These are phyloP conservation scores for Coemansia sp. DNA, from an alignment of 192 early-diverging fungal genomes.

Conservation along the genomic window DNA sequence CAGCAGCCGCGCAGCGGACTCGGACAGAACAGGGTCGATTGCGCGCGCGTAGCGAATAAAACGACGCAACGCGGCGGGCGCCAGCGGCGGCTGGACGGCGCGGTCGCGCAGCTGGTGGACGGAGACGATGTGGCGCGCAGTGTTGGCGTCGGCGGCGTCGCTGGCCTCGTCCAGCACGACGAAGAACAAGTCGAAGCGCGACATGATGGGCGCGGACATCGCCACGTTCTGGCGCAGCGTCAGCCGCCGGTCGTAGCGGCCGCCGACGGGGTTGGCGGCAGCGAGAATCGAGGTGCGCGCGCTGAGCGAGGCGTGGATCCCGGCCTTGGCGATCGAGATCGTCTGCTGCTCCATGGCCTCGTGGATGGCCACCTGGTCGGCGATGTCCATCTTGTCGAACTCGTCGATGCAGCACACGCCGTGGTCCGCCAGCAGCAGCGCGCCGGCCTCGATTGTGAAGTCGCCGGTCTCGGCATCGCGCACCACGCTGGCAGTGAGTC, in stretches of 20 bases:
- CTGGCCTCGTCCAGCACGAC: constrained; percentile 94
- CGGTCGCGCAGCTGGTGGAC: constrained; percentile 74
- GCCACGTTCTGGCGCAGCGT: constrained; percentile 95
- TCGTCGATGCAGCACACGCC: constrained; percentile 99
- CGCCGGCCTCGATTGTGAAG: constrained; percentile 96
- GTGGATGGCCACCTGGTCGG: constrained; percentile 99
- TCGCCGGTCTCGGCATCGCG: constrained; percentile 98
- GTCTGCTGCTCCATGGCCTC: constrained; percentile 99
- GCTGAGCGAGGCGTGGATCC: constrained; percentile 93
- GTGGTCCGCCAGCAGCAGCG: constrained; percentile 96
- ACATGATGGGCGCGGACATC: constrained; percentile 98
- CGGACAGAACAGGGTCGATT: constrained; percentile 75
- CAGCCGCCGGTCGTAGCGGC: constrained; percentile 93
- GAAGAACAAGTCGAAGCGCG: constrained; percentile 98
- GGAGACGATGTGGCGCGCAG: constrained; percentile 88
- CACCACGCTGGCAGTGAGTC: constrained; percentile 91
- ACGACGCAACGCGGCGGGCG: constrained; percentile 71
- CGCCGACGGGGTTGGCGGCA: constrained; percentile 94
- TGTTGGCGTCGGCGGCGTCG: constrained; percentile 81
- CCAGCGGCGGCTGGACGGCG: constrained; percentile 71
- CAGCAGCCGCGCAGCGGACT: constrained; percentile 74
- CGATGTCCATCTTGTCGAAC: constrained; percentile 98
- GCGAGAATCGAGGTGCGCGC: constrained; percentile 94
- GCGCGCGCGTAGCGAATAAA: constrained; percentile 91
- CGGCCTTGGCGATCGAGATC: constrained; percentile 94